Evolutionary conservation across 163 green algal genomes (phyloP), one percentile per base, ranked within the genome.

Genomic region (Botryococcus braunii): DNA sequence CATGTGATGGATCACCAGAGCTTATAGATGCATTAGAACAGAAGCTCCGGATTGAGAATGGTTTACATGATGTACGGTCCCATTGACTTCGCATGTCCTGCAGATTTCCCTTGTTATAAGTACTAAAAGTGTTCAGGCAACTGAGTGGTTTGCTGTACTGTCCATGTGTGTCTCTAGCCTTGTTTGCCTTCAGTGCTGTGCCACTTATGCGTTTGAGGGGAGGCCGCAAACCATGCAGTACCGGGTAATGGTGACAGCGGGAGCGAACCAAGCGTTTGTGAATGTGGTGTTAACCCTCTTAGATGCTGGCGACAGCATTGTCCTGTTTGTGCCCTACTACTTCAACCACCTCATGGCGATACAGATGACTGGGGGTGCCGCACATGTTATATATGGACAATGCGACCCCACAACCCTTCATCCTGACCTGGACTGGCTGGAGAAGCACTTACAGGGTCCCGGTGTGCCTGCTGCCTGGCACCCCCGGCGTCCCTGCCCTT

Each of bases 341-440:
- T 97, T 97, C 83, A 96, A 97, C 79, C 91, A 97, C 74, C 77
- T 88, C 35, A 96, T 96, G 91, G 80, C 84, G 2, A 41, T 95
- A 21, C 88, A 95, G 40, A 65, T 71, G 66, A 71, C 55, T 4
- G 52, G 77, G 2, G 73, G 76, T 23, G 71, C 69, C 9, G 48
- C 66, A 5, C 59, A 56, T 2, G 65, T 92, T 17, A 64, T 82
- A 35, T 70, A 81, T 9, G 88, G 86, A 0, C 81, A 74, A 1
- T 85, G 79, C 58, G 29, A 81, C 65, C 68, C 70, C 2, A 21
- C 73, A 4, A 83, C 70, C 25, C 73, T 86, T 50, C 83, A 91
- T 64, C 90, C 89, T 6, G 85, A 96, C 75, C 69, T 96, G 2
- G 81, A 84, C 55, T 95, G 89, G 89, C 76, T 96, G 43, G 70